Evolutionary conservation across 2,329 filamentous ascomycete genomes (phyloP), one percentile per base, ranked within the genome.

Genomic region (Aspergillus floridensis): DNA sequence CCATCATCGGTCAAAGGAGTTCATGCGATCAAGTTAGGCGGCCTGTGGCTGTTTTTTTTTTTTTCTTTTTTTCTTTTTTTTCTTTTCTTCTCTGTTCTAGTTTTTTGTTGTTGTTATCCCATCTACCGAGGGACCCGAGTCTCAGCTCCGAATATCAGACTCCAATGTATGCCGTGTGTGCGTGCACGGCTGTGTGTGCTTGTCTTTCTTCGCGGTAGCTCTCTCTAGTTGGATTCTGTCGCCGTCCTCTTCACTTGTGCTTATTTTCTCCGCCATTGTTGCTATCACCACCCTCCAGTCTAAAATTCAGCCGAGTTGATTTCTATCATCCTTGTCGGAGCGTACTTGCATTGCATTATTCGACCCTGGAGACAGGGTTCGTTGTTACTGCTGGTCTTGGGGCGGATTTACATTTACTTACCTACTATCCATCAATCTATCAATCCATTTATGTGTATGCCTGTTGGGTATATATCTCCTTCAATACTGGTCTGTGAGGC

Each of bases 1-100:
- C 38, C 38, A 51, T 59, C 59, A 60, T 64, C 53, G 49, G 59
- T 61, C 58, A 62, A 44, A 63, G 63, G 63, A 60, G 63, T 62
- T 65, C 50, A 56, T 59, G 52, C 54, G 53, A 54, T 58, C 38
- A 44, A 44, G 5, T 19, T 6, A n/a, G 55, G 61, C 56, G 49
- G 59, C 59, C 59, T 61, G 56, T 52, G 61, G 63, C 56, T 62
- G 58, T 62, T 57, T 55, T 16, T 32, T 47, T 51, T 5, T 47
- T 29, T 29, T 7, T 26, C 8, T 26, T 8, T 26, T 8, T 26
- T 26, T 49, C 38, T 57, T 55, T 12, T 49, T 53, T 49, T 22
- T 3, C 3, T 22, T 22, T 3, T 22, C 35, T 56, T 31, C 49
- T 48, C 21, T 46, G 54, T 35, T 29, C 26, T 31, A 24, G 50